Conservation (phyloP, 139 green algal species). For the Volvox reticuliferus region DNA sequence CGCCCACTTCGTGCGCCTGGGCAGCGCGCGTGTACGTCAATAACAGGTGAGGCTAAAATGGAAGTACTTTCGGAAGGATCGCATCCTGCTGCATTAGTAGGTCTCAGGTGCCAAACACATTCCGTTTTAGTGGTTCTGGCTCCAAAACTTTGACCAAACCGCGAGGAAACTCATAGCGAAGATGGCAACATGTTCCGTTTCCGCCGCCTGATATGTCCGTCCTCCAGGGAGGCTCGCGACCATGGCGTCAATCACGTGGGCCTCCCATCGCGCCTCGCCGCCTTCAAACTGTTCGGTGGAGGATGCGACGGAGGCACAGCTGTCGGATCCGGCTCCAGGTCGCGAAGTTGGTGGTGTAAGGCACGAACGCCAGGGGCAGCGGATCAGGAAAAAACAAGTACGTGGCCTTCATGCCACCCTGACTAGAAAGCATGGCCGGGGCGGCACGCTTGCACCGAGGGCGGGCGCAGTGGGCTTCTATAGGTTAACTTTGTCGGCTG, state of each 20-base stretch:
- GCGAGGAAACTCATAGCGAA: no score
- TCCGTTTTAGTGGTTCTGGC: no score
- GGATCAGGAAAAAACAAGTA: no score
- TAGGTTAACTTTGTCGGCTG: no score
- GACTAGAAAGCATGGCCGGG: no score
- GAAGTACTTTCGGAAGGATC: background rate
- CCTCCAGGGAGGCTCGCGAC: constrained; percentile 74
- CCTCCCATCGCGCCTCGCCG: constrained; percentile 85
- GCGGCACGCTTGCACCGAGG: no score
- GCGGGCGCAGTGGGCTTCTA: no score
- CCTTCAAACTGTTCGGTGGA: constrained; percentile 62
- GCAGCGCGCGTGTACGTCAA: constrained; percentile 92
- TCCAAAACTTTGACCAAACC: no score
- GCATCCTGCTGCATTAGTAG: background rate
- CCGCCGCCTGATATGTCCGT: background rate
- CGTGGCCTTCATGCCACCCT: no score
- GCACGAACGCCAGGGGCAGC: no score
- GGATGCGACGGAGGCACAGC: background rate
- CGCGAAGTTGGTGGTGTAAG: background rate
- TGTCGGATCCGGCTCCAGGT: background rate
- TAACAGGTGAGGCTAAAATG: constrained; percentile 68
- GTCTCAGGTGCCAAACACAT: no score
- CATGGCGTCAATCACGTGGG: constrained; percentile 84
- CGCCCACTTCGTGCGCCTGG: constrained; percentile 95
- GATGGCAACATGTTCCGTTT: no score